Conservation (phyloP, 2,329 filamentous ascomycete species). For the Aspergillus sp. region DNA sequence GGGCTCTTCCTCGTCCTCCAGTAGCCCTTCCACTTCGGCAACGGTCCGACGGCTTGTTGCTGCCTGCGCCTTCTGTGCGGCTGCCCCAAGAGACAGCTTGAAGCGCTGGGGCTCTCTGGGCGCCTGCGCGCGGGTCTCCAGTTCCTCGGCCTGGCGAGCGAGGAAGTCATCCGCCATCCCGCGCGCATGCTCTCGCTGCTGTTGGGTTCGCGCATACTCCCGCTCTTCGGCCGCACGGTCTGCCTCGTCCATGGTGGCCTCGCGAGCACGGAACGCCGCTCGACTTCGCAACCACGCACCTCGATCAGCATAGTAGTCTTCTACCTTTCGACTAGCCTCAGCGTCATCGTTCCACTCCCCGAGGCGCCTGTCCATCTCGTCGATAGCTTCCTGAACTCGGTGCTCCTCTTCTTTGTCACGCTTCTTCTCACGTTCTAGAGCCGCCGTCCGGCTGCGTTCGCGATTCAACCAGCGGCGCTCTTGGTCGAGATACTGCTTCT, state of each 20-base stretch:
- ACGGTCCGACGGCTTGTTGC: constrained; percentile 63
- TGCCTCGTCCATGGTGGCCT: constrained; percentile 67
- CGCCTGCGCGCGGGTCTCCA: constrained; percentile 42
- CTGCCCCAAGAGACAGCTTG: constrained; percentile 85
- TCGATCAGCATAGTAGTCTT: constrained; percentile 81
- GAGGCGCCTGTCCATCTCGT: constrained; percentile 62
- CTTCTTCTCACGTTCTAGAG: constrained; percentile 73
- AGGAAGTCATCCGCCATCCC: constrained; percentile 88
- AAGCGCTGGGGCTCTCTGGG: constrained; percentile 60
- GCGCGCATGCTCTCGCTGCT: constrained; percentile 66
- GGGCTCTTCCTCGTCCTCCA: constrained; percentile 90
- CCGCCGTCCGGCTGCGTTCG: constrained; percentile 72
- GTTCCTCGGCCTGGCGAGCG: constrained; percentile 69
- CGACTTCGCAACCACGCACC: constrained; percentile 78
- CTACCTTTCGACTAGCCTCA: constrained; percentile 62
- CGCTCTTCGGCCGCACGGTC: constrained; percentile 72
- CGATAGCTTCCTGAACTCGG: constrained; percentile 53
- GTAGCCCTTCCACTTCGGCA: constrained; percentile 83
- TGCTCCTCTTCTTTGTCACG: constrained; percentile 68
- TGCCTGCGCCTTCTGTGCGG: constrained; percentile 62
- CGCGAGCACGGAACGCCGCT: constrained; percentile 60
- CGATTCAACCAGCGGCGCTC: constrained; percentile 86
- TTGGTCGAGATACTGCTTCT: constrained; percentile 73
- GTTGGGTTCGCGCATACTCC: constrained; percentile 59
- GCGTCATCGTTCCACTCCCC: constrained; percentile 81